These are phyloP conservation scores for Cajanus cajan DNA, from an alignment of 306 rosid genomes.

Conservation along the genomic window DNA sequence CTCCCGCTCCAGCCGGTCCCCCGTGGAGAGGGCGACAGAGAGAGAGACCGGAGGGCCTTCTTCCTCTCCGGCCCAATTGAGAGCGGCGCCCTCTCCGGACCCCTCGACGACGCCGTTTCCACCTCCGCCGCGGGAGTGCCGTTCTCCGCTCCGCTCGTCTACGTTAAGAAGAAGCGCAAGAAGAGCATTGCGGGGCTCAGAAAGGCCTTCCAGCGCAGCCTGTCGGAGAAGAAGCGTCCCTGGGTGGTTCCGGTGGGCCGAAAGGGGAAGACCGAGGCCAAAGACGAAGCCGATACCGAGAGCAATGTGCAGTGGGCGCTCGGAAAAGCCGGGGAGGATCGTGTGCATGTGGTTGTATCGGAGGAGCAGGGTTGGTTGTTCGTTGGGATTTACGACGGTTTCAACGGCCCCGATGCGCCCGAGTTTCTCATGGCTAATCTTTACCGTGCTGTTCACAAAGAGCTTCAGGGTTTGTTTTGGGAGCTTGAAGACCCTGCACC, in stretches of 20 bases:
- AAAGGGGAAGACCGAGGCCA: conserved; percentile 51
- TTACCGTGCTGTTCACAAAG: conserved; percentile 69
- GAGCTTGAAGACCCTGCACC: conserved; percentile 47
- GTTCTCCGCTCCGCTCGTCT: conserved; percentile 77
- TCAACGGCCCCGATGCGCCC: conserved; percentile 89
- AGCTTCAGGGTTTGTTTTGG: conserved; percentile 88
- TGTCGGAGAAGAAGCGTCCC: conserved; percentile 79
- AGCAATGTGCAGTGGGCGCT: conserved; percentile 81
- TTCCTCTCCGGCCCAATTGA: conserved; percentile 89
- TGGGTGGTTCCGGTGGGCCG: conserved; percentile 82
- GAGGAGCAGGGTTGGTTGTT: conserved; percentile 92
- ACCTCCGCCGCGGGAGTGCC: conserved; percentile 41
- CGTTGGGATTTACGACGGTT: conserved; percentile 89
- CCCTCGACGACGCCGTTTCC: conserved; percentile 55
- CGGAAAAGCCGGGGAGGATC: conserved; percentile 94
- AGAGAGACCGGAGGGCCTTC: conserved; percentile 70
- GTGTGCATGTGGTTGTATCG: conserved; percentile 87
- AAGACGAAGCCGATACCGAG: conserved; percentile 26
- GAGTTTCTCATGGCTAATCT: conserved; percentile 88
- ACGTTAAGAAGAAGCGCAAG: conserved; percentile 58
- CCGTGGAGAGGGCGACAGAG: conserved; percentile 29
- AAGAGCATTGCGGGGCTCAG: conserved; percentile 64
- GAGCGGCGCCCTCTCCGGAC: conserved; percentile 85
- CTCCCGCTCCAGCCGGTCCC: conserved; percentile 83
- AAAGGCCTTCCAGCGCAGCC: conserved; percentile 65